These are phyloP conservation scores for Irpex sp. DNA, from an alignment of 1,284 basidiomycete species.

Conservation along the genomic window DNA sequence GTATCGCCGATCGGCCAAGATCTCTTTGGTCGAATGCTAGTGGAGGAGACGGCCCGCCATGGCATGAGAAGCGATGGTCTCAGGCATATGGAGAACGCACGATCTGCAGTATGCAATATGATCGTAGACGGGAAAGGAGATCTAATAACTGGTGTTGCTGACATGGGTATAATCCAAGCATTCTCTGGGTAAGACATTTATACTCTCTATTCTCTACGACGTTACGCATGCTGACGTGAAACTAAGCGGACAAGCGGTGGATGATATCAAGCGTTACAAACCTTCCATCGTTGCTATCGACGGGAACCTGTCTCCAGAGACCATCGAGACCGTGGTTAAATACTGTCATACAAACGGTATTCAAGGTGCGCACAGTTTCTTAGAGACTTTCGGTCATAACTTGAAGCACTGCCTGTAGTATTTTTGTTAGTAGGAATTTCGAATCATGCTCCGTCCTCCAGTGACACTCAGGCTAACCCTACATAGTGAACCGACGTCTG, in stretches of 20 bases:
- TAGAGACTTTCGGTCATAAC: not conserved
- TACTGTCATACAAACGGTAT: conserved; percentile 45
- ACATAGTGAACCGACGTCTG: conserved; percentile 82
- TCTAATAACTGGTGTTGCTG: conserved; percentile 83
- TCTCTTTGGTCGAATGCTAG: conserved; percentile 62
- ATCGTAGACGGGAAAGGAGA: conserved; percentile 72
- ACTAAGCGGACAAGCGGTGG: not conserved
- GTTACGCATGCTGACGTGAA: conserved; percentile 31
- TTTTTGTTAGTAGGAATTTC: conserved; percentile 50
- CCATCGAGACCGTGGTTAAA: conserved; percentile 50
- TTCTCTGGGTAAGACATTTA: conserved; percentile 28
- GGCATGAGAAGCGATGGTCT: conserved; percentile 88
- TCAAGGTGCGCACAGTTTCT: conserved; percentile 36
- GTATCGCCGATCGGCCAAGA: conserved; percentile 69
- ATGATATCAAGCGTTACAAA: conserved; percentile 31
- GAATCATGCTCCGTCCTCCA: not conserved
- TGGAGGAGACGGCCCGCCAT: conserved; percentile 48
- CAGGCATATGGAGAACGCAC: conserved; percentile 24
- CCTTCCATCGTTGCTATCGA: conserved; percentile 78
- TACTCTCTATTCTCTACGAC: not conserved
- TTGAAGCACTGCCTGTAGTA: conserved; percentile 31
- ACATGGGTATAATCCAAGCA: conserved; percentile 76
- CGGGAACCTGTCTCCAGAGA: conserved; percentile 66
- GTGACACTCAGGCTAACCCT: conserved; percentile 15
- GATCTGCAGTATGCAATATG: conserved; percentile 84